A percentile compares a stretch with the other conserved stretches of the same genome.
Evolutionary conservation across 345 rosid species (phyloP).

Genomic region (Excoecaria agallocha): DNA sequence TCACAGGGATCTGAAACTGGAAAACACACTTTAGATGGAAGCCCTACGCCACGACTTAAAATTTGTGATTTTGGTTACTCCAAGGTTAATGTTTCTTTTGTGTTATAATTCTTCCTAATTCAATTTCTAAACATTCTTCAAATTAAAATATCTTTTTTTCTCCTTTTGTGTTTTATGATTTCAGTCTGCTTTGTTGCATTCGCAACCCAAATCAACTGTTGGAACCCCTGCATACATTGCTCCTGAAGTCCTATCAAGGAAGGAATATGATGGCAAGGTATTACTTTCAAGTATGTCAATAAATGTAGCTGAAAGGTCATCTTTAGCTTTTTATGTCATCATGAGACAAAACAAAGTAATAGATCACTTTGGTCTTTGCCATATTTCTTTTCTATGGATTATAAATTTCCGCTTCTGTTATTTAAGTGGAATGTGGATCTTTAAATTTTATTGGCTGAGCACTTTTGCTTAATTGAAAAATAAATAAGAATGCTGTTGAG

Average conservation of each 20-base stretch:
- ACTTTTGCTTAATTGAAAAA: neutral
- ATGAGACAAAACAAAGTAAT: neutral
- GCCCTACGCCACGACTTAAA: slow-evolving; percentile 55
- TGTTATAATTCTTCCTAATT: neutral
- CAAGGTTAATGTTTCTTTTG: slow-evolving; percentile 32
- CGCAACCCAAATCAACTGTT: slow-evolving; percentile 70
- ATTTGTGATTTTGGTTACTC: slow-evolving; percentile 60
- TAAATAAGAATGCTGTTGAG: neutral
- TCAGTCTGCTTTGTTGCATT: slow-evolving; percentile 70
- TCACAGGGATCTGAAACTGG: slow-evolving; percentile 56
- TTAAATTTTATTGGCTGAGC: neutral
- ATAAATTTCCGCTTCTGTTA: too few species aligned
- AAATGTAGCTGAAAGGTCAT: neutral
- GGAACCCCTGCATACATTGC: slow-evolving; percentile 81
- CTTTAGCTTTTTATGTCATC: neutral
- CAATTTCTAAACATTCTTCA: neutral
- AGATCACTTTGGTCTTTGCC: neutral
- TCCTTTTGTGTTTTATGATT: neutral
- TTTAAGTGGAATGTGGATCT: neutral
- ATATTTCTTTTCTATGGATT: slow-evolving; percentile 1
- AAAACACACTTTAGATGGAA: slow-evolving; percentile 58
- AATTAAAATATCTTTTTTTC: neutral
- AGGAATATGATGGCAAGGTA: slow-evolving; percentile 80
- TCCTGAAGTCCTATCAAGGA: slow-evolving; percentile 63
- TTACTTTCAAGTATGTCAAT: neutral